Conservation (phyloP, 2,329 filamentous ascomycete genomes). For the Calonectria pseudoreteaudii region DNA sequence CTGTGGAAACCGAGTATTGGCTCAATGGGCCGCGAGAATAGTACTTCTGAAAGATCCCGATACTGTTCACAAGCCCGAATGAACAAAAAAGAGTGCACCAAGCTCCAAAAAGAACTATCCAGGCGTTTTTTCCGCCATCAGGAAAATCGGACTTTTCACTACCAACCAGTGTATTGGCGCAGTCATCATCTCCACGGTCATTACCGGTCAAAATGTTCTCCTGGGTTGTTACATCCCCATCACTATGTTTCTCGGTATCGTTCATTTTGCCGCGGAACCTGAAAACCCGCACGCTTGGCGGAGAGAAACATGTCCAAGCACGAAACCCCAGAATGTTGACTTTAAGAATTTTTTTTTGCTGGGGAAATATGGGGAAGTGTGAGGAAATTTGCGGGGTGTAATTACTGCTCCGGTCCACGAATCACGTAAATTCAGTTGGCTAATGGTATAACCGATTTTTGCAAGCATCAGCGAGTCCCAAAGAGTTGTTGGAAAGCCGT, state of each 20-base stretch:
- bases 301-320: neutral
- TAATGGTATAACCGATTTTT: neutral
- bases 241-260: neutral
- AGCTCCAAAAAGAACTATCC: conserved; percentile 53
- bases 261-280: neutral
- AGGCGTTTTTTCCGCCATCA: conserved; percentile 48
- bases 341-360: neutral
- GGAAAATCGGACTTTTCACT: neutral
- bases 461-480: neutral
- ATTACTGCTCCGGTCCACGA: neutral
- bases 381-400: neutral
- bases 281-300: neutral
- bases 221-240: neutral
- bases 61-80: conserved; percentile 57
- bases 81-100: conserved; percentile 56
- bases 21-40: conserved; percentile 63
- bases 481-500: neutral
- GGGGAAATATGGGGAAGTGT: neutral
- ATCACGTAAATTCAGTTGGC: neutral
- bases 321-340: neutral
- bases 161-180: neutral
- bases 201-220: neutral
- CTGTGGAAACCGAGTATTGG: conserved; percentile 62
- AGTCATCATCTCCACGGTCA: neutral
- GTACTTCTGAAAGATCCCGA: conserved; percentile 69